A percentile compares a stretch with the other conserved stretches of the same genome.
Evolutionary conservation across 169 alveolate species (phyloP).

Genomic region (Babesia bovis): DNA sequence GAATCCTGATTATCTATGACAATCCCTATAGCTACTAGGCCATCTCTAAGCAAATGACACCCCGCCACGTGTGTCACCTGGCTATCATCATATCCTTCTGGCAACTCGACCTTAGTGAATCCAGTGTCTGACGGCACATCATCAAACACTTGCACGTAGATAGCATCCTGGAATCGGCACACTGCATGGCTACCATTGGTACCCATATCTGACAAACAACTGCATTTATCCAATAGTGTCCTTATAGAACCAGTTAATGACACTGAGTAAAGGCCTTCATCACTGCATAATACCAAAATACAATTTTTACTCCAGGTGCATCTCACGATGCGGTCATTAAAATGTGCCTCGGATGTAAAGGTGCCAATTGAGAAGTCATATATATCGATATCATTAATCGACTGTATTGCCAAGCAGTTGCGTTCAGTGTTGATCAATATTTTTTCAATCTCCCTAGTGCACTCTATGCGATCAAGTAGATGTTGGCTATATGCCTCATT

Average conservation of each 20-base stretch:
- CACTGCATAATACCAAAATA: not conserved
- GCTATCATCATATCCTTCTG: not conserved
- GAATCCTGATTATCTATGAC: conserved; percentile 19
- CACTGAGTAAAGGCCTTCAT: not conserved
- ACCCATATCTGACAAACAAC: conserved; percentile 1
- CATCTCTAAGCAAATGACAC: conserved; percentile 12
- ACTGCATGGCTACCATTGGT: conserved; percentile 3
- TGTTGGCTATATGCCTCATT: conserved; percentile 16
- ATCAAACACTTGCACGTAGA: conserved; percentile 5
- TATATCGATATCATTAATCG: not conserved
- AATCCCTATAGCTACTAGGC: conserved; percentile 8
- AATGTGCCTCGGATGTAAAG: not conserved
- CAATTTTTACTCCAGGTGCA: conserved; percentile 3
- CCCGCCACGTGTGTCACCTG: conserved; percentile 23
- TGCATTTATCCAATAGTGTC: not conserved
- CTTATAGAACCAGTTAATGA: not conserved
- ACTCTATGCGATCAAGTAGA: conserved; percentile 1
- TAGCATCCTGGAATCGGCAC: not conserved
- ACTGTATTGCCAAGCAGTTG: conserved; percentile 15
- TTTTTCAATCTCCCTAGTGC: not conserved
- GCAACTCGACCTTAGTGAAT: conserved; percentile 7
- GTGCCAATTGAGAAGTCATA: conserved; percentile 15
- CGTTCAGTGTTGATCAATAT: not conserved
- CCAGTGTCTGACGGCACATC: not conserved
- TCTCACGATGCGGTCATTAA: not conserved